These are phyloP conservation scores for Mycena galopus DNA, from an alignment of 768 basidiomycete species.

Conservation along the genomic window DNA sequence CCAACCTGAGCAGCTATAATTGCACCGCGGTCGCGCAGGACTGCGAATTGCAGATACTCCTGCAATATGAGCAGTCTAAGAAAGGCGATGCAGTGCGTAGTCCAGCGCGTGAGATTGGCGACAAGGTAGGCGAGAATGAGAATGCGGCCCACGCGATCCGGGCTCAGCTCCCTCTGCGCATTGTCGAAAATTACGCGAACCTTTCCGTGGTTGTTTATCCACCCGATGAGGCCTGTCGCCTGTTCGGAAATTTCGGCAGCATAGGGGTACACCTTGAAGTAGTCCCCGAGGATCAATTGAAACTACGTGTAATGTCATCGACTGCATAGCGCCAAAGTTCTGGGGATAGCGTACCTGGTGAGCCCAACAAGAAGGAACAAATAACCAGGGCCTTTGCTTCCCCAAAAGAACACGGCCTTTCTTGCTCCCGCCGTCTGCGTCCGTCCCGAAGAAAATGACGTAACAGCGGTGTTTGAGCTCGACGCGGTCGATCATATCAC, in stretches of 20 bases:
- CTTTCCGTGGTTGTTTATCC: neutral
- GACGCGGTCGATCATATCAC: neutral
- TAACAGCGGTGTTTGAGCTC: neutral
- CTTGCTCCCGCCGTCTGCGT: neutral
- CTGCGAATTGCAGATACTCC: neutral
- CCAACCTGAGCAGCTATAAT: slow-evolving; percentile 24
- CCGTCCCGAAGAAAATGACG: neutral
- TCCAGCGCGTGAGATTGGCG: neutral
- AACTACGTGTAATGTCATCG: neutral
- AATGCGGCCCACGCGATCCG: neutral
- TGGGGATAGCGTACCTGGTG: neutral
- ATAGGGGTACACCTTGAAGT: neutral
- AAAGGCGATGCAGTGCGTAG: neutral
- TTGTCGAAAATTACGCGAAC: neutral
- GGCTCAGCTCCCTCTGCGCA: neutral
- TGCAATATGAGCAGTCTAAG: neutral
- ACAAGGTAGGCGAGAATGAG: neutral
- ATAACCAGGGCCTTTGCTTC: neutral
- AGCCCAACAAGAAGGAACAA: neutral
- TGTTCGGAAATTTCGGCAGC: neutral
- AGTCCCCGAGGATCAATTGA: neutral
- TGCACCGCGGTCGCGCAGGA: slow-evolving; percentile 6
- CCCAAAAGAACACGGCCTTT: neutral
- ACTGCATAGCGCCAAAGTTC: too few relatives aligned
- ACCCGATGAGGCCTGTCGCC: neutral